Evolutionary conservation across 495 filamentous ascomycete genomes (phyloP).

Genomic region (Aspergillus affinis): DNA sequence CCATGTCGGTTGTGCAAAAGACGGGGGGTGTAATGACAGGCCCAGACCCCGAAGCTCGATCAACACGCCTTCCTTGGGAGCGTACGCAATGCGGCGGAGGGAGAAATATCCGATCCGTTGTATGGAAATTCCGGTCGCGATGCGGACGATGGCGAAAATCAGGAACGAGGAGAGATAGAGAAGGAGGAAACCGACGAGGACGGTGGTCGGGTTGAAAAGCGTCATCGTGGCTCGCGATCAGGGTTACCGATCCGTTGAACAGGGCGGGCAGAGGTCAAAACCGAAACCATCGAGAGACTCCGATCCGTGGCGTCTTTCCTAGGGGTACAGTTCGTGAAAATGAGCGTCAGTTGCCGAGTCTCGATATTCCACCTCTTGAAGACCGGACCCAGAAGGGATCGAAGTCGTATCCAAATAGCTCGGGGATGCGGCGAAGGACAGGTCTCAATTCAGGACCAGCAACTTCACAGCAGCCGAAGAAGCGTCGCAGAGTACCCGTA

Average conservation of each 20-base stretch:
- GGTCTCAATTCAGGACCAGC: slow-evolving; percentile 25
- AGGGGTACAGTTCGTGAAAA: slow-evolving; percentile 16
- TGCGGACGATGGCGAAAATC: slow-evolving; percentile 87
- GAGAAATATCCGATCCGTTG: slow-evolving; percentile 92
- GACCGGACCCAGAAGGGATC: slow-evolving; percentile 1
- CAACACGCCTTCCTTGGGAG: slow-evolving; percentile 78
- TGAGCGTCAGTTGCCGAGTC: not conserved
- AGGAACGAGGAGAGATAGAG: slow-evolving; percentile 90
- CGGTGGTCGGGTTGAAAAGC: slow-evolving; percentile 69
- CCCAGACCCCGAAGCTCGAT: slow-evolving; percentile 89
- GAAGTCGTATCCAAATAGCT: not conserved
- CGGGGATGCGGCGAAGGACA: slow-evolving; percentile 16
- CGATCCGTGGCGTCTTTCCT: slow-evolving; percentile 3
- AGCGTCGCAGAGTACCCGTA: slow-evolving; percentile 9
- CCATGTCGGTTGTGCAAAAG: slow-evolving; percentile 97
- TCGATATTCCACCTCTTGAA: not conserved
- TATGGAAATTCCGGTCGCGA: slow-evolving; percentile 92
- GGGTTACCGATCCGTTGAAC: slow-evolving; percentile 38
- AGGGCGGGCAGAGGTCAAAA: slow-evolving; percentile 17
- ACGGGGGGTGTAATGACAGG: slow-evolving; percentile 83
- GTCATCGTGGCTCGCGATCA: slow-evolving; percentile 54
- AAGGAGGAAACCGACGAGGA: slow-evolving; percentile 79
- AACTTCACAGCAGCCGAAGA: slow-evolving; percentile 16
- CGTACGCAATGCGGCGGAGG: slow-evolving; percentile 83
- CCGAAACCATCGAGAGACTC: slow-evolving; percentile 27